phyloP scores from a whole-genome alignment of 257 asterid genomes.

The Ligustrum vulgare region DNA sequence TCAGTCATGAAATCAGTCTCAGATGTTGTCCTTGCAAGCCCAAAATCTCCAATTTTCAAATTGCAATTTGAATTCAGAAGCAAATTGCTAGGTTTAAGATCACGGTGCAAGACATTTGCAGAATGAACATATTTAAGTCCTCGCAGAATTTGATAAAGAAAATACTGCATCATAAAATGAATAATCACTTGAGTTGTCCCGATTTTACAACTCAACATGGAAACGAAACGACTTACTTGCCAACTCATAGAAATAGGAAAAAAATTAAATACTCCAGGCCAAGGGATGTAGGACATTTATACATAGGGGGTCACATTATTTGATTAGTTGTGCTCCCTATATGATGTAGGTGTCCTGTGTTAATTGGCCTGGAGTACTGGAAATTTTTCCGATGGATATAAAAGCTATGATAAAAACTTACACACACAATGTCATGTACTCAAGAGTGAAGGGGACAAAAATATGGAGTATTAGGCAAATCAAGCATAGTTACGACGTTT shows the following conservation, averaged over 20 bases:
- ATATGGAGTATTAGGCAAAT: background rate
- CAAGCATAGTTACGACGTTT: background rate
- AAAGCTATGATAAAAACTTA: too few relatives aligned
- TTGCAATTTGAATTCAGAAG: conserved; percentile 86
- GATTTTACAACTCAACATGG: background rate
- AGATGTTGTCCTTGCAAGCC: conserved; percentile 97
- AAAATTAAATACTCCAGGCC: too few relatives aligned
- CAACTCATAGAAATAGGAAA: background rate
- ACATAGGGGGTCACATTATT: too few relatives aligned
- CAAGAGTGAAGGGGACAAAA: background rate
- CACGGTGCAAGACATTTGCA: conserved; percentile 94
- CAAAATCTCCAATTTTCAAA: conserved; percentile 87
- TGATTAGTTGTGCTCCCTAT: too few relatives aligned
- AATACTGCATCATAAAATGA: conserved; percentile 62
- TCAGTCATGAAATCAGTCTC: conserved; percentile 99
- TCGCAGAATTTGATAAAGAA: conserved; percentile 87
- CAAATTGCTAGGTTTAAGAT: conserved; percentile 90
- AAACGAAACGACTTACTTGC: background rate
- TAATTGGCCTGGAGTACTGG: too few relatives aligned
- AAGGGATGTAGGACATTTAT: too few relatives aligned
- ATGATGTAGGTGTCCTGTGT: too few relatives aligned
- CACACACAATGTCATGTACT: background rate
- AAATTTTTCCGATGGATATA: too few relatives aligned
- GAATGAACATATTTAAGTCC: conserved; percentile 96
- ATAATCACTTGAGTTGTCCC: conserved; percentile 13